Evolutionary conservation across 805 yeast genomes (phyloP), one percentile per base, ranked within the genome.

Genomic region (Pachysolen tannophilus): DNA sequence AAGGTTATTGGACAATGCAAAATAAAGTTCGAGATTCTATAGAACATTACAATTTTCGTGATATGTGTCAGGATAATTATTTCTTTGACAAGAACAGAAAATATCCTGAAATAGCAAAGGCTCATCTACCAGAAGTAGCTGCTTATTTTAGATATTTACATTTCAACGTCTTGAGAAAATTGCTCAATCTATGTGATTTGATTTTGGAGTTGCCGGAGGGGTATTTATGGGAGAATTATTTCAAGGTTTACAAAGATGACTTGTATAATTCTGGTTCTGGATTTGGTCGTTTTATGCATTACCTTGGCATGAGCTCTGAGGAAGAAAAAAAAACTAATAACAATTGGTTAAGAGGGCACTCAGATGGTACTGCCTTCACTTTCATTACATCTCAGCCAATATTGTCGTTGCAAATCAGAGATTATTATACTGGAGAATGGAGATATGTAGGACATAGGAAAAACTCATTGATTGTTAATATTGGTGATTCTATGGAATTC

Each of bases 181-280:
- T 69, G 5, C 45, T 60, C 5, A 46, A 44, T 5, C 46, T 69
- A 26, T 63, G 71, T 45, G 74, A 69, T 44, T 51, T 66, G 31
- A 56, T 67, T 8, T 49, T 69, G 34, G 65, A 64, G 41, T 45
- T 67, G n/a, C 70, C 69, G 3, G 72, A 69, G 41, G 74, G 74
- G 1, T 50, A 57, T 2, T 36, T 65, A 8, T 63, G 53, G 49
- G 52, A 56, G 8, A 47, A 56, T 13, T 57, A 58, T 42, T 69
- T 62, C 48, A 48, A 54, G 18, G 54, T 55, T 5, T 30, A 41
- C 8, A 54, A 50, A 15, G 56, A 54, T 15, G 56, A 64, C 36
- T 35, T 48, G 8, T 35, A 42, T 5, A 50, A 52, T 19, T 58
- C 63, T 2, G 73, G 72, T 1, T 56, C 61, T 25, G 67, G 67